Conservation (phyloP, 768 basidiomycete genomes). For the Phanerochaete sordida region DNA sequence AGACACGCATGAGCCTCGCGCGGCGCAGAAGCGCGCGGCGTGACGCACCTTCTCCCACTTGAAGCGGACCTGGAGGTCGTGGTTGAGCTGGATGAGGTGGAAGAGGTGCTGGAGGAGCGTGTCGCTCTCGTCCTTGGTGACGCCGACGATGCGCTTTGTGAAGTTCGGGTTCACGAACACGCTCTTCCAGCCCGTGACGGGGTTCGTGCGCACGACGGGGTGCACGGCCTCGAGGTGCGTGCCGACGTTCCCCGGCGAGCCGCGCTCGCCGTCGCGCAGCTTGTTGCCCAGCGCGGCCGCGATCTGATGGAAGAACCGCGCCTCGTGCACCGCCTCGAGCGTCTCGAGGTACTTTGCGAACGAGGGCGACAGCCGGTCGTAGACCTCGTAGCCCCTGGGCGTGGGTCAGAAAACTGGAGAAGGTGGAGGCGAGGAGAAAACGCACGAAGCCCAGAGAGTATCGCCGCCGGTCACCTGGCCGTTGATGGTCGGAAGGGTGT, state of each 20-base stretch:
- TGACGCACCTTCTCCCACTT: slow-evolving; percentile 27
- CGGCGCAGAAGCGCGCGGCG: too few species aligned
- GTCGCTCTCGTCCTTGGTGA: slow-evolving; percentile 31
- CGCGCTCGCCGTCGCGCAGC: slow-evolving; percentile 13
- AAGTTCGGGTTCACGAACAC: slow-evolving; percentile 31
- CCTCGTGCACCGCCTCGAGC: slow-evolving; percentile 15
- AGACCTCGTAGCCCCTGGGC: slow-evolving; percentile 12
- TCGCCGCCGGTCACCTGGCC: slow-evolving; percentile 12
- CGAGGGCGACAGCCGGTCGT: slow-evolving; percentile 12
- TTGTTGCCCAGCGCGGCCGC: slow-evolving; percentile 11
- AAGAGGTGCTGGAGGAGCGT: slow-evolving; percentile 30
- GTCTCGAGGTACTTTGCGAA: slow-evolving; percentile 14
- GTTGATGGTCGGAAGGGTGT: slow-evolving; percentile 12
- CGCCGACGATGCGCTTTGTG: slow-evolving; percentile 30
- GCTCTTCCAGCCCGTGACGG: slow-evolving; percentile 31
- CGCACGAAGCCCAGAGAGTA: slow-evolving; percentile 14
- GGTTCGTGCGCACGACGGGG: slow-evolving; percentile 30
- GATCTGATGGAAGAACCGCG: slow-evolving; percentile 14
- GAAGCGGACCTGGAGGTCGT: slow-evolving; percentile 34
- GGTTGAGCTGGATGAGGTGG: slow-evolving; percentile 18
- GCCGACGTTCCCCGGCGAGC: slow-evolving; percentile 13
- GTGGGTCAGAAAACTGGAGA: too few species aligned
- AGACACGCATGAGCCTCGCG: too few species aligned
- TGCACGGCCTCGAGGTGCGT: slow-evolving; percentile 23
- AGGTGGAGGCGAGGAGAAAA: background rate